A percentile compares a stretch with the other conserved stretches of the same genome.
These are phyloP conservation scores for Silene conica DNA, from an alignment of 148 eudicot genomes.

Conservation along the genomic window DNA sequence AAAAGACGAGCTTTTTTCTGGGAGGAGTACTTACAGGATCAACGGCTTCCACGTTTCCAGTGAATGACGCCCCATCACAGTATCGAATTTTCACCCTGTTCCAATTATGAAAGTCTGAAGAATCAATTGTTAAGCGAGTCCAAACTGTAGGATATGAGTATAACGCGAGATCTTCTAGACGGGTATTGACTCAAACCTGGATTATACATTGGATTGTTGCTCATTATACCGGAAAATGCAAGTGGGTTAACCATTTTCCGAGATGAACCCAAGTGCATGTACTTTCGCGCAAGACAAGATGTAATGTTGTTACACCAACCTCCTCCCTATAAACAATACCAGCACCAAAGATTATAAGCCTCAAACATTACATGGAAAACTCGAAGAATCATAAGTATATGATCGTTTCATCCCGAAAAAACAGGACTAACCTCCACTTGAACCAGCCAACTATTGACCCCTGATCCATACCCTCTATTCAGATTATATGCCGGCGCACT, in stretches of 20 bases:
- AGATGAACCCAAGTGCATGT: constrained; percentile 66
- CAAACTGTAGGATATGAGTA: not conserved
- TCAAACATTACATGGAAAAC: not conserved
- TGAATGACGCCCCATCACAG: constrained; percentile 96
- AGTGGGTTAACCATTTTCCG: constrained; percentile 47
- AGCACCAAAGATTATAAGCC: not conserved
- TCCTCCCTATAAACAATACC: constrained; percentile 57
- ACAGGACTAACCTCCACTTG: constrained; percentile 44
- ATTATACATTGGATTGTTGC: constrained; percentile 45
- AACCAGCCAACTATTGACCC: constrained; percentile 58
- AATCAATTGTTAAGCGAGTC: constrained; percentile 12
- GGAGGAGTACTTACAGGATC: constrained; percentile 52
- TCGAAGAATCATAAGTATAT: too few relatives aligned
- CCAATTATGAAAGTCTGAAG: constrained; percentile 85
- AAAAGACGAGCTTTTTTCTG: not conserved
- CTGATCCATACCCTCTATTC: constrained; percentile 53
- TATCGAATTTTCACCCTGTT: constrained; percentile 85
- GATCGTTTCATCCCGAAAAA: too few relatives aligned
- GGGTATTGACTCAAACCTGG: constrained; percentile 43
- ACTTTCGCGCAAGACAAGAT: constrained; percentile 55
- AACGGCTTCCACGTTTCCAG: constrained; percentile 81
- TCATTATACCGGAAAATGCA: constrained; percentile 69
- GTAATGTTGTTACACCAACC: constrained; percentile 89
- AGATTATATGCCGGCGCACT: constrained; percentile 65
- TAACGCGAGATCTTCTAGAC: not conserved